Evolutionary conservation across 2,329 filamentous ascomycete genomes (phyloP), one percentile per base, ranked within the genome.

Genomic region (Pseudogymnoascus pannorum): DNA sequence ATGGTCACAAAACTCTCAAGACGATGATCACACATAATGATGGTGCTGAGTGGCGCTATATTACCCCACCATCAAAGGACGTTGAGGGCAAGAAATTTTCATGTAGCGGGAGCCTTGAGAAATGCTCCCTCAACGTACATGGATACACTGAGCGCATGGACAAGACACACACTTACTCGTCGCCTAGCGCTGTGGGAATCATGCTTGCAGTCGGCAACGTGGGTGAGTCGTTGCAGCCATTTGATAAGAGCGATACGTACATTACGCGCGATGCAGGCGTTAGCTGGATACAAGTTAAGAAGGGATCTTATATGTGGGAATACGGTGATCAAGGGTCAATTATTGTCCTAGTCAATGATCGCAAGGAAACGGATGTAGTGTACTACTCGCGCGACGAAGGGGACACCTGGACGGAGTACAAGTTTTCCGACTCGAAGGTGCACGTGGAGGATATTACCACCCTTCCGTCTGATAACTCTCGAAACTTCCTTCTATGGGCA

Each of bases 21-120:
- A 94, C 91, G 36, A 87, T 89, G 78, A 97, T 99, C 70, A 96
- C 92, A 0, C 94, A 99, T 76, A 97, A 97, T 69, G 94, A 99
- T 71, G 94, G 93, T 33, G 89, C 89, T 0, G 85, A 92, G 71
- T 99, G 94, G 94, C 80, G 80, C 26, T 85, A 86, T 65, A 76
- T 99, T 8, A 75, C 84, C 9, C 87, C 91, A n/a, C 93, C 92
- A 0, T 70, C 75, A 36, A 83, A 85, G 67, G 87, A 93, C 67
- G 78, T 82, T 0, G 85, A 94, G 29, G 86, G 84, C 67, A 89
- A 93, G 68, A 73, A 78, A 1, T 95, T 88, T 70, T 74, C 77
- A 11, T 97, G 94, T 77, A 81, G 78, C 58, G 80, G 80, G 63
- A 76, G 76, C 22, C 83, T 86, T 14, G 79, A 85, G 18, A 82